These are phyloP conservation scores for Nannizziopsis arthrosporioides DNA, from an alignment of 2,329 filamentous ascomycete genomes.

Conservation along the genomic window DNA sequence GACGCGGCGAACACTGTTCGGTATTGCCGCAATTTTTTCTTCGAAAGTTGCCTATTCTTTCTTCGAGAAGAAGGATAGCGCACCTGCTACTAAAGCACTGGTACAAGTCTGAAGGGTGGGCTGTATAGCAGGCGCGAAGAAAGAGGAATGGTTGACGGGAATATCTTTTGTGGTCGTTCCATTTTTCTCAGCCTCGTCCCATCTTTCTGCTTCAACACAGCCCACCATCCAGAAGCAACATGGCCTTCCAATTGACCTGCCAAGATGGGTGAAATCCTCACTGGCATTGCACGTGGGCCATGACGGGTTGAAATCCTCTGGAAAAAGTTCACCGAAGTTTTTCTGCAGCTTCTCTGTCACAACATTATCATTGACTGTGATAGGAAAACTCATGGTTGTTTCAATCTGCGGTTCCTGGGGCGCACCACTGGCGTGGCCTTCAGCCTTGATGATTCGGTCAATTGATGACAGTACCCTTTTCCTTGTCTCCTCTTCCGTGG, in stretches of 20 bases:
- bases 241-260: slow-evolving; percentile 39
- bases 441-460: slow-evolving; percentile 45
- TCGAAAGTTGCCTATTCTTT: not conserved
- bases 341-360: slow-evolving; percentile 36
- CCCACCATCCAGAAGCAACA: slow-evolving; percentile 48
- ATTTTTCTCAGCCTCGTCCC: slow-evolving; percentile 39
- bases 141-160: slow-evolving; percentile 48
- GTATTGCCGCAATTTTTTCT: too few relatives aligned
- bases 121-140: slow-evolving; percentile 48
- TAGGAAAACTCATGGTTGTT: slow-evolving; percentile 41
- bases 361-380: slow-evolving; percentile 41
- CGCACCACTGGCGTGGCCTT: slow-evolving; percentile 42
- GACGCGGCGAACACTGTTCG: too few relatives aligned
- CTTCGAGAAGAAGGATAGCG: slow-evolving; percentile 33
- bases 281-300: slow-evolving; percentile 29
- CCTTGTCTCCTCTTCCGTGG: slow-evolving; percentile 37
- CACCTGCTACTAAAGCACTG: slow-evolving; percentile 42
- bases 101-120: slow-evolving; percentile 45
- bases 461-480: slow-evolving; percentile 39
- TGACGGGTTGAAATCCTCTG: slow-evolving; percentile 24
- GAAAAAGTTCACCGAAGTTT: slow-evolving; percentile 40
- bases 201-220: slow-evolving; percentile 40
- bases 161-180: slow-evolving; percentile 37
- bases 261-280: slow-evolving; percentile 51
- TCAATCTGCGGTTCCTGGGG: slow-evolving; percentile 39